Conservation (phyloP, 257 asterid species). For the Solanum chaucha region DNA sequence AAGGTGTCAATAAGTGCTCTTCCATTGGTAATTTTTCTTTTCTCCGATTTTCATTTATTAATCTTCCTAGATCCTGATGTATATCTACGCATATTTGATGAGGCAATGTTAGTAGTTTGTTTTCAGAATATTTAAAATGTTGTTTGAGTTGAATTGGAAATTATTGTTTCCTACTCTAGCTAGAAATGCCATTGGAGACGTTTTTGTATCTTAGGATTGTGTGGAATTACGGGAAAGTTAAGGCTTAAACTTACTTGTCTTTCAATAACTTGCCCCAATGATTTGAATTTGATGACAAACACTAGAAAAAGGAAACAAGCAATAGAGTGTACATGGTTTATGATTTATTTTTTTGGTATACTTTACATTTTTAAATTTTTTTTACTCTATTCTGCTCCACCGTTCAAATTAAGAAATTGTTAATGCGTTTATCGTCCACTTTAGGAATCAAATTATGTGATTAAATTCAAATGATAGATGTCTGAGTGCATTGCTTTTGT, state of each 20-base stretch:
- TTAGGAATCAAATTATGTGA: neutral
- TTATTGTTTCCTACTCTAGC: neutral
- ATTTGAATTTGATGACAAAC: neutral
- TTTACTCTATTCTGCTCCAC: neutral
- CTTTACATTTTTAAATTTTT: neutral
- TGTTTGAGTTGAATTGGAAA: neutral
- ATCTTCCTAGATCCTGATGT: neutral
- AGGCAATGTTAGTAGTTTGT: neutral
- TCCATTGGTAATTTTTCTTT: slow-evolving; percentile 46
- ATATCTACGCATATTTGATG: neutral
- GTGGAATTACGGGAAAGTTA: neutral
- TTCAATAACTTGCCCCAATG: neutral
- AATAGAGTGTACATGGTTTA: neutral
- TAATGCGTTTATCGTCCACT: neutral
- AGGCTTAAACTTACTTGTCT: neutral
- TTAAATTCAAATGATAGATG: neutral
- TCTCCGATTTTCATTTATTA: neutral
- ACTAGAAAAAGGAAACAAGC: neutral
- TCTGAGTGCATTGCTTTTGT: neutral
- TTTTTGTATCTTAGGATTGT: neutral
- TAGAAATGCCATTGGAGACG: neutral
- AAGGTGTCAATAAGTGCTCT: slow-evolving; percentile 99
- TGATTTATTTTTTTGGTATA: neutral
- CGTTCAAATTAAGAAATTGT: neutral
- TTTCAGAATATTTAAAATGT: neutral